Evolutionary conservation across 108 stramenopile genomes (phyloP).

Genomic region (Pseudonitzschia delicatissima): DNA sequence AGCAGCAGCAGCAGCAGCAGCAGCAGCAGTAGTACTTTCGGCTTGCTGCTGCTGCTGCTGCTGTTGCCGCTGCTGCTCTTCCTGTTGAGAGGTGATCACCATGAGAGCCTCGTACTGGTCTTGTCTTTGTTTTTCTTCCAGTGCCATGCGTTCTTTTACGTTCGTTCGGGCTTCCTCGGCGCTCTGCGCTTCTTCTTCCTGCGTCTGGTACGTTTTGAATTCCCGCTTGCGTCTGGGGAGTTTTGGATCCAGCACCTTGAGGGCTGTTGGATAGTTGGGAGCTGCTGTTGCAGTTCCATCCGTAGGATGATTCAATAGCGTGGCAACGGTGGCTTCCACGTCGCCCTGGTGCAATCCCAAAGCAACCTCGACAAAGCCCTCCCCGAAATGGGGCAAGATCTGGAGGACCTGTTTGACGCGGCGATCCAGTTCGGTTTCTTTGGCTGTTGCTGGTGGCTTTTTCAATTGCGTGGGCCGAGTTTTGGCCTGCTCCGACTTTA

Average conservation of each 20-base stretch:
- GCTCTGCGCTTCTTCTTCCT: conserved; percentile 43
- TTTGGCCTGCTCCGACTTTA: not conserved
- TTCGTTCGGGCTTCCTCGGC: conserved; percentile 51
- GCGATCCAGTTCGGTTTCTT: conserved; percentile 29
- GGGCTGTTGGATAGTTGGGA: conserved; percentile 26
- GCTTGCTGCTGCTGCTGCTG: conserved; percentile 7
- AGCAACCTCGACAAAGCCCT: conserved; percentile 79
- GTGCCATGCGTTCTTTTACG: conserved; percentile 51
- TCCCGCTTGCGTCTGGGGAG: conserved; percentile 38
- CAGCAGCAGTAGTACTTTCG: not conserved
- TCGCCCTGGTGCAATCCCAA: conserved; percentile 64
- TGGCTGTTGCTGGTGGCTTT: not conserved
- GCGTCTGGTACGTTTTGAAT: conserved; percentile 9
- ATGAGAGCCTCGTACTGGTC: conserved; percentile 59
- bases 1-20: not conserved
- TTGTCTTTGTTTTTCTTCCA: conserved; percentile 42
- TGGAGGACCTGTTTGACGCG: conserved; percentile 43
- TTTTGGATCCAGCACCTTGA: conserved; percentile 39
- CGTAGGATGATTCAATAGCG: conserved; percentile 40
- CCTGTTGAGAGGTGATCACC: not conserved
- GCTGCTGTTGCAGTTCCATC: not conserved
- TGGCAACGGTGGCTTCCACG: conserved; percentile 56
- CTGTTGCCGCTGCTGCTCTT: not conserved
- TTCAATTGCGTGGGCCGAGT: not conserved
- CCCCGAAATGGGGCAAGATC: conserved; percentile 71